Percentiles rank a stretch among this genome's conserved stretches.
These are phyloP conservation scores for Talaromyces islandicus DNA, from an alignment of 2,329 filamentous ascomycete genomes.

Conservation along the genomic window DNA sequence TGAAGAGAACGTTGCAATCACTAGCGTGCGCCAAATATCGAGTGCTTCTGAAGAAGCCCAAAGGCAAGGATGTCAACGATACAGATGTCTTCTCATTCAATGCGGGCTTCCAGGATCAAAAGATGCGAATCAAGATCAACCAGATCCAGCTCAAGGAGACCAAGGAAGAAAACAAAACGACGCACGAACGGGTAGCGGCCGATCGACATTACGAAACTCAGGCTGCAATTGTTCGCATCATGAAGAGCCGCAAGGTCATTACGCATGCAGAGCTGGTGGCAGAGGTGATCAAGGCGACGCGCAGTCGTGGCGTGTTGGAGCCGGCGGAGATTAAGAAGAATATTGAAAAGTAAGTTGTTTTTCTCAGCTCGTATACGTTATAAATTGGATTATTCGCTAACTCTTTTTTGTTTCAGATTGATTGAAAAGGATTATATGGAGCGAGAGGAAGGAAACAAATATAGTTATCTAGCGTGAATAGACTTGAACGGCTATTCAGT, in stretches of 20 bases:
- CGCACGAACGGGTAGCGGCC: conserved; percentile 79
- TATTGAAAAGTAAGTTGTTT: conserved; percentile 74
- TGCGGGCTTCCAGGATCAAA: conserved; percentile 66
- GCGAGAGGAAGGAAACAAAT: conserved; percentile 61
- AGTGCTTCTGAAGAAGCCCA: conserved; percentile 78
- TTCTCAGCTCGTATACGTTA: not conserved
- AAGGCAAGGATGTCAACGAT: conserved; percentile 68
- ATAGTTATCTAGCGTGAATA: conserved; percentile 58
- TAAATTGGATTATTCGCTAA: conserved; percentile 1
- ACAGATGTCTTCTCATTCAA: conserved; percentile 86
- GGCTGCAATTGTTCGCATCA: conserved; percentile 90
- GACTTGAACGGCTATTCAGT: not conserved
- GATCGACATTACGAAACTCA: conserved; percentile 96
- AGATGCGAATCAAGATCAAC: conserved; percentile 95
- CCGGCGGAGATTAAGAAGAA: conserved; percentile 89
- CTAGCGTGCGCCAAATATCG: conserved; percentile 85
- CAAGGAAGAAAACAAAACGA: conserved; percentile 87
- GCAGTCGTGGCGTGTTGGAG: conserved; percentile 78
- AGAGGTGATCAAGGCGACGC: conserved; percentile 88
- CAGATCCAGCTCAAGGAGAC: conserved; percentile 97
- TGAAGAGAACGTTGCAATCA: conserved; percentile 87
- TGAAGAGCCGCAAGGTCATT: conserved; percentile 90
- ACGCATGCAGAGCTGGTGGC: conserved; percentile 79
- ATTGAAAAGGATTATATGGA: conserved; percentile 95
- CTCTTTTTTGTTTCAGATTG: conserved; percentile 48